phyloP scores from a whole-genome alignment of 2,329 filamentous ascomycete genomes.

The Fusarium sp. region DNA sequence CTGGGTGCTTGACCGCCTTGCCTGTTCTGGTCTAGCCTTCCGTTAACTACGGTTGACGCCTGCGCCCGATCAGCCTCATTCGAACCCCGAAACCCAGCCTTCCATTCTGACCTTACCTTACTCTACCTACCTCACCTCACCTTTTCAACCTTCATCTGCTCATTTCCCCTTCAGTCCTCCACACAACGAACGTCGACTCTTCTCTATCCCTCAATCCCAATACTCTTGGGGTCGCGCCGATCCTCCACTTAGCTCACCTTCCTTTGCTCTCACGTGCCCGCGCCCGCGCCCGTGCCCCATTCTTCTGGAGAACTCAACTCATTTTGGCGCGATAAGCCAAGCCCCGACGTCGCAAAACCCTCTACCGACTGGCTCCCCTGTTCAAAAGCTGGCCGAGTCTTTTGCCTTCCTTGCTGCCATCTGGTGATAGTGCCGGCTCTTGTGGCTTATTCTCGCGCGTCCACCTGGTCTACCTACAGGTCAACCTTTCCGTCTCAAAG shows the following conservation, averaged over 20 bases:
- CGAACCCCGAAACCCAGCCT: slow-evolving; percentile 40
- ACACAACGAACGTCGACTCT: slow-evolving; percentile 3
- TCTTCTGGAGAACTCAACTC: slow-evolving; percentile 36
- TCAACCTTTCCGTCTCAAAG: slow-evolving; percentile 13
- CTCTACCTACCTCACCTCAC: slow-evolving; percentile 12
- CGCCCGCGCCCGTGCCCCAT: slow-evolving; percentile 14
- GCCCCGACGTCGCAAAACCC: slow-evolving; percentile 44
- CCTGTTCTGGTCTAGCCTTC: slow-evolving; percentile 35
- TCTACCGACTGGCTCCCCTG: slow-evolving; percentile 21
- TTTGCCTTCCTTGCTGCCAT: slow-evolving; percentile 9
- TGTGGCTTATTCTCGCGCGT: slow-evolving; percentile 13
- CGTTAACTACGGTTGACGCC: slow-evolving; percentile 25
- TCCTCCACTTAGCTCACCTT: slow-evolving; percentile 1
- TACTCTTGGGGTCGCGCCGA: slow-evolving; percentile 18
- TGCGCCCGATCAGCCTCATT: slow-evolving; percentile 45
- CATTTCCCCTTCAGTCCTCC: slow-evolving; percentile 5
- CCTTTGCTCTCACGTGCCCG: slow-evolving; percentile 28
- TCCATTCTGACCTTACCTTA: slow-evolving; percentile 8
- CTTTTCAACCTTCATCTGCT: slow-evolving; percentile 24
- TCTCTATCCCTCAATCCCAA: not conserved
- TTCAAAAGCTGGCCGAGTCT: slow-evolving; percentile 14
- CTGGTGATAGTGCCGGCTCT: slow-evolving; percentile 20
- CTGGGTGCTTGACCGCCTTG: slow-evolving; percentile 37
- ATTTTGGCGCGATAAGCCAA: slow-evolving; percentile 37
- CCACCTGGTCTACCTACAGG: slow-evolving; percentile 16